Conservation (phyloP, 495 filamentous ascomycete genomes). For the Neurospora sublineolata region DNA sequence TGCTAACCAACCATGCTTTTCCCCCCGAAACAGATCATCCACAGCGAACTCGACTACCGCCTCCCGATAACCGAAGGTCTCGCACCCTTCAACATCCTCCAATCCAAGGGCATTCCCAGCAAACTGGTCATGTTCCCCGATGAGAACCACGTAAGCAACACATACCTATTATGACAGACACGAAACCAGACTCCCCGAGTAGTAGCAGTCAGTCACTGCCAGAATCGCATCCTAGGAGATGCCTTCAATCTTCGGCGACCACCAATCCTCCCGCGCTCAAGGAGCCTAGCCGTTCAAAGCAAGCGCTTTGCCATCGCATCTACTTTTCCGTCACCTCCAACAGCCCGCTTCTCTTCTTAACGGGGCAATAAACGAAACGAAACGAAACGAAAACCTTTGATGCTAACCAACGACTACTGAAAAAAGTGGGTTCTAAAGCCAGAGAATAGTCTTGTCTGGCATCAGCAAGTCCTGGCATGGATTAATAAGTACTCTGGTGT, state of each 20-base stretch:
- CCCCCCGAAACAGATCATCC: conserved; percentile 49
- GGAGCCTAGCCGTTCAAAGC: not conserved
- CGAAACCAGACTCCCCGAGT: not conserved
- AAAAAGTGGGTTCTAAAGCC: conserved; percentile 78
- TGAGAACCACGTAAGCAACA: conserved; percentile 46
- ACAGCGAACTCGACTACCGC: conserved; percentile 85
- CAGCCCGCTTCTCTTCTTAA: not conserved
- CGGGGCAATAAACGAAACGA: not conserved
- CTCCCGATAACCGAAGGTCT: conserved; percentile 75
- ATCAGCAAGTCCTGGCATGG: conserved; percentile 76
- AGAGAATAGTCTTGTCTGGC: conserved; percentile 86
- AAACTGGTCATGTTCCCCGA: conserved; percentile 76
- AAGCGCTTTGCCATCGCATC: not conserved
- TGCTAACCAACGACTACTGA: not conserved
- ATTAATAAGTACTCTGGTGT: conserved; percentile 74
- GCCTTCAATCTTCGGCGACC: not conserved
- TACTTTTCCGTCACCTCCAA: not conserved
- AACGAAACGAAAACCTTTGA: not conserved
- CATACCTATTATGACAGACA: not conserved
- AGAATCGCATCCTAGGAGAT: not conserved
- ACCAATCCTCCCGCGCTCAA: not conserved
- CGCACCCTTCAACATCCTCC: conserved; percentile 79
- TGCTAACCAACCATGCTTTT: not conserved
- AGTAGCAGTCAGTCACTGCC: not conserved
- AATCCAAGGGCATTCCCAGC: conserved; percentile 59